Base-by-base conservation (phyloP, 768 basidiomycete species). In the Trichaptum fuscoviolaceum region DNA sequence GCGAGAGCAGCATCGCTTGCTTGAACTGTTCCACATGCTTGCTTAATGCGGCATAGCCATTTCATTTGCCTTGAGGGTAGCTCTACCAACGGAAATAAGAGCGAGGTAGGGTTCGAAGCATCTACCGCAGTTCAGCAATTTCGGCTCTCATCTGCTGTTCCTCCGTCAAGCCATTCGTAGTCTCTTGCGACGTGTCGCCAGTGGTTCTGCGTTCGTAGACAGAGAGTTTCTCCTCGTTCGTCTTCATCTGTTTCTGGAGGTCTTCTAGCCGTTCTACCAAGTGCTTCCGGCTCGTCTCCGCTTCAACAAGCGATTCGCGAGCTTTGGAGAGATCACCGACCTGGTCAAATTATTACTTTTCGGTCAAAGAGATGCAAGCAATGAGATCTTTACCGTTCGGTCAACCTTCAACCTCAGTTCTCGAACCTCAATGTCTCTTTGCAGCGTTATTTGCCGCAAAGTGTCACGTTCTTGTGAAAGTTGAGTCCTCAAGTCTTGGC, bases 71-170 rank as follows among this genome's bases (percentile, higher is more conserved):
- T 92, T 93, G 63, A 96, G 80, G 27, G 88, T 81, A 52, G 88
- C 86, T 12, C 93, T 94, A 71, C 17, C 35, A 57, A 1, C 35
- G 35, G 17, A 18, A 57, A 30, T 12, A 15, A 1, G n/a, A 27
- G 25, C 7, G 61, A 58, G 52, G 68, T 7, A 69, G 42, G 5
- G 3, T 10, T 57, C 10, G 36, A 65, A 59, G 76, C 82, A 34
- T 17, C 30, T 66, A 93, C 91, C 93, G 83, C 24, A 95, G 82
- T 64, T 95, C 93, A 3, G 93, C 94, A 23, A 95, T 90, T 73
- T 95, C 92, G 18, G 85, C 81, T 75, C 94, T 88, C 9, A 95
- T 82, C 71, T 92, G 91, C 71, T 93, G 89, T 73, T 95, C 94
- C 10, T 82, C 83, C 68, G 82, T 83, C 12, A 76, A 64, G 24